Base-by-base conservation (phyloP, 2,329 filamentous ascomycete species). In the Epicoccum sorghinum region DNA sequence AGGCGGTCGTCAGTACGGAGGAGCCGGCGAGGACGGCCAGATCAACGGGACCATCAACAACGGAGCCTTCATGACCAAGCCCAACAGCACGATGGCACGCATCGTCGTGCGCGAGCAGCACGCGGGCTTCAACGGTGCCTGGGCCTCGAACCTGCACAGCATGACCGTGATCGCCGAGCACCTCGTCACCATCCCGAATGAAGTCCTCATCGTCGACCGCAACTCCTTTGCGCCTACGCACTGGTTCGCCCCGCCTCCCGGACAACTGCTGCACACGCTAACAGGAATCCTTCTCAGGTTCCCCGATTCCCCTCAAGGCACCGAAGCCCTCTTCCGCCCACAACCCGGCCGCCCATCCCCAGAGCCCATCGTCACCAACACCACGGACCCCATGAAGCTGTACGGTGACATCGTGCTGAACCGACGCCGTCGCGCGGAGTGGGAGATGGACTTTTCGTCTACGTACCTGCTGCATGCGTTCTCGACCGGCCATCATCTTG, bases 21-120 rank as follows among this genome's bases (percentile, higher is more conserved):
- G 53, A 14, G 66, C 67, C 62, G 64, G 70, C 64, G 74, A 75
- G 33, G 54, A 41, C 14, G 47, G 57, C 4, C 27, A 45, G 10
- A 47, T 59, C 14, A 63, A 63, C 36, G 55, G 57, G 3, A 62
- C 55, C 2, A 58, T 63, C 41, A 66, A 66, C 57, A 61, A 65
- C 30, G 59, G 61, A 7, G 59, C 53, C 13, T 61, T 63, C 30
- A 32, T 66, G 51, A 57, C 59, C 10, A 50, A 48, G 8, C 44
- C 51, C 1, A 55, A 60, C 40, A 62, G 58, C 52, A 51, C 54
- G n/a, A 60, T 66, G 55, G 49, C 59, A 12, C 46, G 43, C n/a
- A 57, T 66, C 24, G 56, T 65, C 33, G 42, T 52, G 13, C 50
- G 57, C 24, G 61, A 66, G 25, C 57, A 62, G 38, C 57, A 58